Evolutionary conservation across 768 basidiomycete species (phyloP), one percentile per base, ranked within the genome.

Genomic region (Clitopilus passeckerianus): DNA sequence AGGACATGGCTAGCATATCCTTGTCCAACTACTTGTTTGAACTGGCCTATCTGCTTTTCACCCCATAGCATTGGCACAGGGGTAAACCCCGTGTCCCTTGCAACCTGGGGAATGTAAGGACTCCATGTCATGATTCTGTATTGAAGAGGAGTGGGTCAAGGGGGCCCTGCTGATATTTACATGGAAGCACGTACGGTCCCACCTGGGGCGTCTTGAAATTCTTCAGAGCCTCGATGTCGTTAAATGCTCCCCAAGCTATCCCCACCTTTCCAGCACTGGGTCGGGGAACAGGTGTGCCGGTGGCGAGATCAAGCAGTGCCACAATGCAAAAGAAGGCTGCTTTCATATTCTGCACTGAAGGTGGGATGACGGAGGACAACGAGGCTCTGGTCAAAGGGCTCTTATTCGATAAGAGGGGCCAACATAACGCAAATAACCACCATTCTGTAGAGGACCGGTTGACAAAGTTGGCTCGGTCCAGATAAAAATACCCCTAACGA

Each of bases 21-120:
- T 16, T 70, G 62, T 52, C 77, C 71, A 30, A 86, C 80, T 44
- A 73, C 59, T 1, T 68, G 68, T 58, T 76, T 63, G 69, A 89
- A 89, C 14, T 80, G 75, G 5, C 57, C 61, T 22, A 78, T 67
- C 57, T 89, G 78, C 27, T 80, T 76, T 6, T 69, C 64, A 61
- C 88, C 86, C 90, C 90, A 93, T 0, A 91, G 70, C 87, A 89
- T 89, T 18, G 87, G 80, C 33, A 81, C 75, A 62, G 74, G 84
- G 7, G 79, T 71, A 34, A 87, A 68, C n/a, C 85, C 86, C 56
- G 80, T 70, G 5, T 67, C 33, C 14, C 75, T 72, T 1, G 77
- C 73, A 0, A 66, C 62, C 18, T 63, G 57, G 18, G 86, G 82
- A 53, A 73, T 72, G 61, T 67, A 72, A 9, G 86, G 80, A 41